Percentiles rank a stretch among this genome's conserved stretches.
Conservation (phyloP, 129 eudicot genomes). For the Escallonia herrerae region DNA sequence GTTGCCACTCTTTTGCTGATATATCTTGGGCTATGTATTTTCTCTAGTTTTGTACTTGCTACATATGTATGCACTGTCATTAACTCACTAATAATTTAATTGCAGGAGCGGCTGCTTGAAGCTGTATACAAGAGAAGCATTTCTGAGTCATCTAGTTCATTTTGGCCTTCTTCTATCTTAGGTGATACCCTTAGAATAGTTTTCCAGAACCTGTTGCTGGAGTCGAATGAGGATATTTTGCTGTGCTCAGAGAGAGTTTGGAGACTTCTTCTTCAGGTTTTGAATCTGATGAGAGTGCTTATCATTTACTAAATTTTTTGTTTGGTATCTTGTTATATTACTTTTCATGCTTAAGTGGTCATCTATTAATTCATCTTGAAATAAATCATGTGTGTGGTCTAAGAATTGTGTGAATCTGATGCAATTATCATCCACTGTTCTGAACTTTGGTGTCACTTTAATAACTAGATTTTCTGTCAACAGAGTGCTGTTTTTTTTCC, state of each 20-base stretch:
- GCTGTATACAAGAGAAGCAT: conserved; percentile 73
- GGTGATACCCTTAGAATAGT: conserved; percentile 92
- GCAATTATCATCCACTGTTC: no score
- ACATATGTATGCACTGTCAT: background rate
- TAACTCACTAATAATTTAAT: conserved; percentile 7
- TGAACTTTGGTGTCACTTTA: no score
- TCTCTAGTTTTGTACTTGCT: background rate
- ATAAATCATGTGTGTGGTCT: no score
- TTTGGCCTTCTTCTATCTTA: conserved; percentile 90
- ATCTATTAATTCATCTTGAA: no score
- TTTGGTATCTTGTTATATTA: background rate
- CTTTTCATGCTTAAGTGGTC: background rate
- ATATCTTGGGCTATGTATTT: no score
- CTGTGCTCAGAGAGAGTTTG: conserved; percentile 94
- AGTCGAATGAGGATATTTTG: conserved; percentile 80
- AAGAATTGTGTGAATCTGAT: no score
- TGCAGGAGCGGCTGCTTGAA: conserved; percentile 88
- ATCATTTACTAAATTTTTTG: background rate
- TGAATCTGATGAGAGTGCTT: conserved; percentile 11
- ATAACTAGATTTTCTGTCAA: background rate
- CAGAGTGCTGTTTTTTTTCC: background rate
- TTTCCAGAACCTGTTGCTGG: conserved; percentile 86
- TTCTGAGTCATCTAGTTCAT: conserved; percentile 65
- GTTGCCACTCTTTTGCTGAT: no score
- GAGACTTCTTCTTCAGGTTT: conserved; percentile 76